These are phyloP conservation scores for Phanerochaete sordida DNA, from an alignment of 768 basidiomycete genomes.

Conservation along the genomic window DNA sequence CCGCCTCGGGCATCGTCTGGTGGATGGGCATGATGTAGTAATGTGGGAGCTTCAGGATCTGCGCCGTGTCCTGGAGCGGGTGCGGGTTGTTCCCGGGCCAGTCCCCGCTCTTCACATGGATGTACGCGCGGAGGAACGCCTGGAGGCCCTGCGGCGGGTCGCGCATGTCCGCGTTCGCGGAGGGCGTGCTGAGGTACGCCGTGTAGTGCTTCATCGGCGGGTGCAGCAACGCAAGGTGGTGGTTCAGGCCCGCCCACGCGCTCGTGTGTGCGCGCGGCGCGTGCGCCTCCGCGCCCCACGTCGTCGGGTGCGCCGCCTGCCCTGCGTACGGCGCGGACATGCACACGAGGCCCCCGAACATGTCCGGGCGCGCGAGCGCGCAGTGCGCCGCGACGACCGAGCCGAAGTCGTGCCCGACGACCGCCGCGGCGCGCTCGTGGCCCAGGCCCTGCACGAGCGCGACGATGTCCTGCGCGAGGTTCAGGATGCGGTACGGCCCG, in stretches of 20 bases:
- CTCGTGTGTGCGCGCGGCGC: background rate
- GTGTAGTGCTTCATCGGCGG: slow-evolving; percentile 60
- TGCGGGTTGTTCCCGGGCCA: slow-evolving; percentile 41
- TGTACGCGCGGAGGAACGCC: slow-evolving; percentile 50
- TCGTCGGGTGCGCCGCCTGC: slow-evolving; percentile 25
- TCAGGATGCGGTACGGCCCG: slow-evolving; percentile 46
- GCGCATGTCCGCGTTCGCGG: slow-evolving; percentile 44
- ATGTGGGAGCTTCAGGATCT: slow-evolving; percentile 43
- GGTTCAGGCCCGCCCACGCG: slow-evolving; percentile 12
- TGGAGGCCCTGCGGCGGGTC: slow-evolving; percentile 39
- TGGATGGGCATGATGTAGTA: slow-evolving; percentile 61
- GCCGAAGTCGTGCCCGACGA: slow-evolving; percentile 63
- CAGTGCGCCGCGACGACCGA: slow-evolving; percentile 50
- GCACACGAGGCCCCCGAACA: slow-evolving; percentile 52
- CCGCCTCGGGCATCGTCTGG: slow-evolving; percentile 50
- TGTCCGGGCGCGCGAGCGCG: slow-evolving; percentile 50
- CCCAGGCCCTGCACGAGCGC: slow-evolving; percentile 50
- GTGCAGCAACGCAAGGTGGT: slow-evolving; percentile 34
- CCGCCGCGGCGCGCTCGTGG: slow-evolving; percentile 40
- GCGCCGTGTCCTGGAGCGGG: slow-evolving; percentile 33
- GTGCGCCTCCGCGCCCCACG: slow-evolving; percentile 16
- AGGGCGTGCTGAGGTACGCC: slow-evolving; percentile 43
- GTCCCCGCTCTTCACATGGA: slow-evolving; percentile 57
- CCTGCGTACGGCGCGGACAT: slow-evolving; percentile 60
- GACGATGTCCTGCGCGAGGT: slow-evolving; percentile 48